Conservation (phyloP, 2,329 filamentous ascomycete species). For the Canariomyces notabilis region DNA sequence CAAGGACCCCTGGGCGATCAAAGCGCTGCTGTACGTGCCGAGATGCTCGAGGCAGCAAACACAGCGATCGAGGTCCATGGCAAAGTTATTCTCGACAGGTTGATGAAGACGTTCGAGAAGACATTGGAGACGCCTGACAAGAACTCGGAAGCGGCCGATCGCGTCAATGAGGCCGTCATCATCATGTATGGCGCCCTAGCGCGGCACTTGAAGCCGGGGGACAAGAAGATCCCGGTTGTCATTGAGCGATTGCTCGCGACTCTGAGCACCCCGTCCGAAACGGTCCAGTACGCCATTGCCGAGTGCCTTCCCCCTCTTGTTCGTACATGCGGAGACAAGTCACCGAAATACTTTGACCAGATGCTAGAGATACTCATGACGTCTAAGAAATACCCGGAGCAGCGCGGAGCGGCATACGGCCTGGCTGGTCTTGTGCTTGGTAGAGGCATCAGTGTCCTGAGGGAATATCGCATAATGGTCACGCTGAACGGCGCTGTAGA, state of each 20-base stretch:
- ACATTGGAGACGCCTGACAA: conserved; percentile 83
- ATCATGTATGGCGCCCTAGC: conserved; percentile 95
- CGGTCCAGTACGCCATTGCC: conserved; percentile 92
- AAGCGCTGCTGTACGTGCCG: conserved; percentile 68
- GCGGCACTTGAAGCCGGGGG: conserved; percentile 78
- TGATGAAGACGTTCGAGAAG: conserved; percentile 89
- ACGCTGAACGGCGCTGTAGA: conserved; percentile 78
- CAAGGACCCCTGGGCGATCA: conserved; percentile 82
- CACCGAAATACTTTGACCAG: conserved; percentile 72
- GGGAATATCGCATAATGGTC: conserved; percentile 81
- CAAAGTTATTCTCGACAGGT: conserved; percentile 72
- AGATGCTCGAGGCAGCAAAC: conserved; percentile 90
- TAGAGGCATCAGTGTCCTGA: conserved; percentile 74
- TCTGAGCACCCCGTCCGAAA: conserved; percentile 89
- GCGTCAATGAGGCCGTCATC: conserved; percentile 94
- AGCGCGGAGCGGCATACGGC: conserved; percentile 91
- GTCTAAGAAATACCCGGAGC: conserved; percentile 85
- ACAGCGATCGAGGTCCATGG: conserved; percentile 76
- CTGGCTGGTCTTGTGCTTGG: conserved; percentile 85
- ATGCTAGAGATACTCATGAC: conserved; percentile 78
- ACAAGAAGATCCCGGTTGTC: conserved; percentile 80
- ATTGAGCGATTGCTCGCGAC: conserved; percentile 82
- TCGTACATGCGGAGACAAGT: conserved; percentile 70
- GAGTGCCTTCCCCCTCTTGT: conserved; percentile 92
- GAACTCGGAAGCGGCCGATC: conserved; percentile 74